Evolutionary conservation across 495 filamentous ascomycete genomes (phyloP), one percentile per base, ranked within the genome.

Genomic region (Echria macrotheca): DNA sequence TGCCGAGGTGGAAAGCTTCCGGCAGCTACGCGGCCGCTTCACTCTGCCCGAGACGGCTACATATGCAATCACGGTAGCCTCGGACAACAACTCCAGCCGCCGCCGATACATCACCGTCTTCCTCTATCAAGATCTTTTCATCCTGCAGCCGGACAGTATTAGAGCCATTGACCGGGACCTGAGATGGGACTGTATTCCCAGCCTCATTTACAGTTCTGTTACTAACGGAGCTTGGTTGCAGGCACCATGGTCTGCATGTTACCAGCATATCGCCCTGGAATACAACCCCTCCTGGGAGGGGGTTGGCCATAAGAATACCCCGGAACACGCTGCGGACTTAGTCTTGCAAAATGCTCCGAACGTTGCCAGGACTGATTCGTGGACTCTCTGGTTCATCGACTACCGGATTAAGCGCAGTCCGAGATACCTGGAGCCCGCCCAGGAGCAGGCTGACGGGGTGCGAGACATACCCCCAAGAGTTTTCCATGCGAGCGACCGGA

Each of bases 381-480:
- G n/a, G n/a, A n/a, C n/a, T n/a, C n/a, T n/a, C n/a, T n/a, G n/a
- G n/a, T n/a, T n/a, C n/a, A n/a, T n/a, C 37, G 47, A 50, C 37
- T 43, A 50, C 47, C 47, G 37, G 12, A 50, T 50, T 17, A 42
- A 50, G 37, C n/a, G n/a, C n/a, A n/a, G n/a, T n/a, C n/a, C n/a
- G n/a, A n/a, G n/a, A n/a, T n/a, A n/a, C n/a, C n/a, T n/a, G n/a
- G n/a, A n/a, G n/a, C n/a, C n/a, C n/a, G n/a, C n/a, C n/a, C n/a
- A n/a, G n/a, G n/a, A n/a, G n/a, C n/a, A n/a, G n/a, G n/a, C n/a
- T n/a, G n/a, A n/a, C n/a, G n/a, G n/a, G n/a, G n/a, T n/a, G n/a
- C n/a, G n/a, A n/a, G n/a, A n/a, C 41, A 4, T 23, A 5, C 5
- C 25, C 23, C 42, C 14, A 7, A 33, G 2, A 32, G 15, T 25